Evolutionary conservation across 805 yeast species (phyloP), one percentile per base, ranked within the genome.

Genomic region (Pichia kluyveri): DNA sequence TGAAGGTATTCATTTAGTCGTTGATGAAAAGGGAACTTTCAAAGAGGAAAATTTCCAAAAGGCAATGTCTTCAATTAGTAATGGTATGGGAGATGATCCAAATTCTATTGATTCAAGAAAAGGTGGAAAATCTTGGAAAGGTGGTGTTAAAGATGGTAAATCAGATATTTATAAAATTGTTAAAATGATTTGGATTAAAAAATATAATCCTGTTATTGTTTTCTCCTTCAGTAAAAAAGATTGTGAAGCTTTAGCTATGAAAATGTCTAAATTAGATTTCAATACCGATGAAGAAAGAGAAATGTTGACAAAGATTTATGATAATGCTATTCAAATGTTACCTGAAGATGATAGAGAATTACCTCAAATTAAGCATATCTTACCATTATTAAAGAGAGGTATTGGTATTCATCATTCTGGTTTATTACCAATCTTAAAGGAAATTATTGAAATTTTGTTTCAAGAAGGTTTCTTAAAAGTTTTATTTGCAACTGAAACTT

Each of bases 381-480:
- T 95, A 55, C 95, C 88, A 31, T 71, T 91, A 73, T 66, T 93
- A 40, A 76, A 87, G 40, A 74, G 97, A 60, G 99, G 99, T 48
- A 85, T 93, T 54, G 99, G 98, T 60, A 91, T 93, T 59, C 99
- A 93, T 71, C 99, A 93, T 67, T 88, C 97, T 46, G 99, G 99
- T 32, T 71, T 93, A 42, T 72, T 93, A 54, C 99, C 98, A 0
- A 71, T 93, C 50, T 71, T 93, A 56, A 82, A 83, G 61, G 83
- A 98, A 68, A 98, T 98, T 60, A 91, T 95, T 54, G 99, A 93
- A 66, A 90, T 93, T 48, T 67, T 93, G 43, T 93, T 93, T 68
- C 81, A 97, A 0, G 83, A 79, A 56, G 82, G 95, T 0, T 72
- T 91, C 44, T 85, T 93, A 40, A 90, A 89, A 63, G 93, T 91